Evolutionary conservation across 331 rosid species (phyloP).

Genomic region (Malus hybrid): DNA sequence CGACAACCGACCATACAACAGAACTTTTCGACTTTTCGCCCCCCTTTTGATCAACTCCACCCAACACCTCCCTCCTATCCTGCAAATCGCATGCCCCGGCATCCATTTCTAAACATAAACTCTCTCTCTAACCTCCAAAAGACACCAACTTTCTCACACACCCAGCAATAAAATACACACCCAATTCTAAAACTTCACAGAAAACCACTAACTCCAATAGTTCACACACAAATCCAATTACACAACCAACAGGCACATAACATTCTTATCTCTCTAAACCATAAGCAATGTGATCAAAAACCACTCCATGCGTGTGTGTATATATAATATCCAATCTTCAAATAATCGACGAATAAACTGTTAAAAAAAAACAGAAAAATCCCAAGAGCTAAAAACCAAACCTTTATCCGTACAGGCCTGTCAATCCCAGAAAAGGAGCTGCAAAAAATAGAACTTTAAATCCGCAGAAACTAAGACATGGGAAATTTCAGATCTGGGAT

Average conservation of each 20-base stretch:
- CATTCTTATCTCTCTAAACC: slow-evolving; percentile 5
- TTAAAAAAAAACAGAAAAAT: not conserved
- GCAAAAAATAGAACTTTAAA: slow-evolving; percentile 10
- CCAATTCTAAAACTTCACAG: not conserved
- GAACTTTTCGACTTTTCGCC: slow-evolving; percentile 23
- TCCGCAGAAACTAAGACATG: slow-evolving; percentile 13
- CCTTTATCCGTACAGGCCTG: slow-evolving; percentile 3
- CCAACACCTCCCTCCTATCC: slow-evolving; percentile 21
- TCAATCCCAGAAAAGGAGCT: slow-evolving; percentile 8
- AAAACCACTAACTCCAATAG: not conserved
- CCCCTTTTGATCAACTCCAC: slow-evolving; percentile 30
- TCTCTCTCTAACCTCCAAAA: slow-evolving; percentile 12
- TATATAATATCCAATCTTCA: slow-evolving; percentile 6
- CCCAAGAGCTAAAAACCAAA: slow-evolving; percentile 2
- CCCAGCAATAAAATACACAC: not conserved
- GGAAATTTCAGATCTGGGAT: slow-evolving; percentile 13
- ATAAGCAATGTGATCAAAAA: slow-evolving; percentile 31
- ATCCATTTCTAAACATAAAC: slow-evolving; percentile 39
- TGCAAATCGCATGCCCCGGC: slow-evolving; percentile 18
- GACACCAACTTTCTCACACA: not conserved
- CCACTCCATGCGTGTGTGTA: slow-evolving; percentile 13
- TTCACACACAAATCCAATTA: not conserved
- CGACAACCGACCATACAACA: slow-evolving; percentile 35
- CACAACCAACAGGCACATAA: not conserved
- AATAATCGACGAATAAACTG: not conserved